Percentiles rank a stretch among this genome's conserved stretches.
Evolutionary conservation across 129 eudicot genomes (phyloP).

Genomic region (Artemisia annua): DNA sequence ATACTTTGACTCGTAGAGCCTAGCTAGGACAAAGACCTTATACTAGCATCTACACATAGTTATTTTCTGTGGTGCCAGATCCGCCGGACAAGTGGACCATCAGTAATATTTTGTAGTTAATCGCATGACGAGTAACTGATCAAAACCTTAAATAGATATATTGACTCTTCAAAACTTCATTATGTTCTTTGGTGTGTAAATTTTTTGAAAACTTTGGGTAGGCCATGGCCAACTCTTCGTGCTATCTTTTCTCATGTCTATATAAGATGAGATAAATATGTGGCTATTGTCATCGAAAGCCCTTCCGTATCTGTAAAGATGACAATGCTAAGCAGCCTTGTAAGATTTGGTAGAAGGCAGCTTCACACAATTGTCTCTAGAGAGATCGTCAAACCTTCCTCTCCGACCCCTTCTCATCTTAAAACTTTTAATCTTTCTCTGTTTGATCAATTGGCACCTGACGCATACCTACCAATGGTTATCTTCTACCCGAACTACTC

Average conservation of each 20-base stretch:
- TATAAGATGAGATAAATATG: background rate
- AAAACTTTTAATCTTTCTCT: slow-evolving; percentile 10
- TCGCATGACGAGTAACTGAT: too few species aligned
- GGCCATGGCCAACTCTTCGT: too few species aligned
- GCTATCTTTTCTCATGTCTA: background rate
- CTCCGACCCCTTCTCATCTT: slow-evolving; percentile 29
- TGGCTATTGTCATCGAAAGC: background rate
- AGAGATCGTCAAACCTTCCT: slow-evolving; percentile 27
- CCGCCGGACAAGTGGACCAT: too few species aligned
- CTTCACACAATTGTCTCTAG: slow-evolving; percentile 6
- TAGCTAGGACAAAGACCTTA: too few species aligned
- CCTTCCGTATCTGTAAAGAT: background rate
- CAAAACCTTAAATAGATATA: too few species aligned
- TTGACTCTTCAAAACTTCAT: too few species aligned
- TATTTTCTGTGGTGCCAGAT: too few species aligned
- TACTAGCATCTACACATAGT: too few species aligned
- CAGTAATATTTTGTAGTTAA: too few species aligned
- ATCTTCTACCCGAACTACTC: slow-evolving; percentile 21
- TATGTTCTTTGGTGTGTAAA: too few species aligned
- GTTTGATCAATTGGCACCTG: background rate
- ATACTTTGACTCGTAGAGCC: too few species aligned
- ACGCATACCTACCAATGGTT: slow-evolving; percentile 10
- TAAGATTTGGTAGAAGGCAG: background rate
- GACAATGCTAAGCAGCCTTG: background rate
- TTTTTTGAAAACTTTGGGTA: too few species aligned